Base-by-base conservation (phyloP, 345 rosid species). In the Gossypioides kirkii region DNA sequence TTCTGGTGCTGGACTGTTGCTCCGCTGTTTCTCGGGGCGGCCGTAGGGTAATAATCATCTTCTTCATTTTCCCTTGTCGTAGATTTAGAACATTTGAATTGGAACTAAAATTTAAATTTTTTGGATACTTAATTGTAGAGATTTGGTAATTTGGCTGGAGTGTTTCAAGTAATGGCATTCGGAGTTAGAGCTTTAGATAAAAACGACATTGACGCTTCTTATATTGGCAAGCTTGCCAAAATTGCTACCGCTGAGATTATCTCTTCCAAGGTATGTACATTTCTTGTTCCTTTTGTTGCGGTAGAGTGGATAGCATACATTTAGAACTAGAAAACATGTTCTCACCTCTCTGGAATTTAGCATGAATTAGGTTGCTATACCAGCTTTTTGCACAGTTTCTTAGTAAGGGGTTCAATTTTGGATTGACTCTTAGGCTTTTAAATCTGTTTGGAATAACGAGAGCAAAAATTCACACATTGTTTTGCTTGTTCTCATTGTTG, bases 111-210 rank as follows among this genome's bases (percentile, higher is more conserved):
- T 65, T 43, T 22, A 11, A 45, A 22, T 25, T 46, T 54, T 18
- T 52, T 13, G 46, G 46, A 43, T 63, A 22, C 77, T 2, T 58
- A 66, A 46, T 83, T 78, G 78, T 81, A 94, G 98, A 82, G 97
- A 56, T 92, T 89, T 78, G 84, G 95, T 66, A 94, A 94, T 80
- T 85, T 94, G 91, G 98, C 97, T 50, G 98, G 97, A 74, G 84
- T 90, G 41, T 94, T 94, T 82, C 93, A 94, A 84, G 97, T 94
- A 6, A 90, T 92, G 98, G 89, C 98, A 7, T 78, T 88, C 52
- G 88, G 89, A 64, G 92, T 94, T 75, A 81, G 84, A 20, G 90
- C 90, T 56, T 77, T 94, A 66, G 85, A 87, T 75, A 70, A 63
- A 71, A 78, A 72, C n/a, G 92, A 92, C 41, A 81, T 84, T 61